Evolutionary conservation across 1,284 basidiomycete species (phyloP).

Genomic region (Ustilago shanxiensis): DNA sequence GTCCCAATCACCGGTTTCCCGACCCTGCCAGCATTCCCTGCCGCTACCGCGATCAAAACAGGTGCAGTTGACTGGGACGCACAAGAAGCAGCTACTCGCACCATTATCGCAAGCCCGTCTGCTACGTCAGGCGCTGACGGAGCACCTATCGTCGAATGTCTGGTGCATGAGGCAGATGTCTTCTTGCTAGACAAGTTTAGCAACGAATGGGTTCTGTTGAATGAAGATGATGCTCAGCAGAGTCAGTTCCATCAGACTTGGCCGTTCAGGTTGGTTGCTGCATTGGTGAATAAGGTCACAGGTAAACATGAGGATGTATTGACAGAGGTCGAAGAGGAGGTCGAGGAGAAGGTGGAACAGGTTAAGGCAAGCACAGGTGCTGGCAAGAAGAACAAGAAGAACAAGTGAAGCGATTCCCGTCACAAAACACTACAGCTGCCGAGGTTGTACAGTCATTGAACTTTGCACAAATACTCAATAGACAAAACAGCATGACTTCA

Average conservation of each 20-base stretch:
- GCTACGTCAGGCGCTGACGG: slow-evolving; percentile 11
- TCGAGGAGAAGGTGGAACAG: slow-evolving; percentile 6
- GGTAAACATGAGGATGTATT: slow-evolving; percentile 31
- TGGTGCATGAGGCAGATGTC: slow-evolving; percentile 48
- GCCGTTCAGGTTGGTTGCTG: slow-evolving; percentile 42
- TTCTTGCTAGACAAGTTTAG: slow-evolving; percentile 50
- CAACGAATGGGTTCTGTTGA: slow-evolving; percentile 53
- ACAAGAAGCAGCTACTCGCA: slow-evolving; percentile 54
- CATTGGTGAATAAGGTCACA: slow-evolving; percentile 31
- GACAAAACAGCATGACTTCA: not conserved
- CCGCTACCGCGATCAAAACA: slow-evolving; percentile 17
- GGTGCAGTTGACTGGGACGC: slow-evolving; percentile 61
- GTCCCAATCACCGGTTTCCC: slow-evolving; percentile 60
- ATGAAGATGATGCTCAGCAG: slow-evolving; percentile 41
- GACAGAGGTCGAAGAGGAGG: slow-evolving; percentile 21
- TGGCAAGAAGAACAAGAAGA: slow-evolving; percentile 16
- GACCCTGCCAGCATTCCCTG: slow-evolving; percentile 50
- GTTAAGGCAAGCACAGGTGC: not conserved
- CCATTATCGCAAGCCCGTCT: slow-evolving; percentile 24
- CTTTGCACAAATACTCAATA: not conserved
- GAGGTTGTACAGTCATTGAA: not conserved
- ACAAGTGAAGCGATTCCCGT: slow-evolving; percentile 18
- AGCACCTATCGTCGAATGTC: slow-evolving; percentile 53
- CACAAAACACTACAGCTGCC: not conserved
- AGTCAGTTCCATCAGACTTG: slow-evolving; percentile 45